phyloP scores from a whole-genome alignment of 2,329 filamentous ascomycete species.

The Huntiella savannae region DNA sequence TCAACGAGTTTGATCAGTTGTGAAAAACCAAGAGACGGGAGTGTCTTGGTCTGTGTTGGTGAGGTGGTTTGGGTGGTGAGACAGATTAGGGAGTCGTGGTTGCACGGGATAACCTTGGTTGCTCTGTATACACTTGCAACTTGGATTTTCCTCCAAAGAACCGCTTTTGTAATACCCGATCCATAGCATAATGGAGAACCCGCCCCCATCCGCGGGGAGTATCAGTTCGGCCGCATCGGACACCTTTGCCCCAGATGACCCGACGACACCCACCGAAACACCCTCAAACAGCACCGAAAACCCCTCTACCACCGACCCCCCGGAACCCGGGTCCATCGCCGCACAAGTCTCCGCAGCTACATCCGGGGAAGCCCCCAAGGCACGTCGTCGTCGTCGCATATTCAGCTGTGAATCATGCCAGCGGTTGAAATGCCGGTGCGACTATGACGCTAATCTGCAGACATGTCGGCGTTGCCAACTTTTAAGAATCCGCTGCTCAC shows the following conservation, averaged over 20 bases:
- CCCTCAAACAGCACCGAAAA: neutral
- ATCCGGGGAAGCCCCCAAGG: constrained; percentile 3
- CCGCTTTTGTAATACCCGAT: too few relatives aligned
- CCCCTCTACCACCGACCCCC: neutral
- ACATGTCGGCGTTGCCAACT: constrained; percentile 10
- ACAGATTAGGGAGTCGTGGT: too few relatives aligned
- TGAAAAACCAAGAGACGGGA: too few relatives aligned
- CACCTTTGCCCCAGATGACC: neutral
- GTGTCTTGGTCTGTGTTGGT: too few relatives aligned
- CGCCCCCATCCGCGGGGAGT: too few relatives aligned
- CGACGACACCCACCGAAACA: neutral
- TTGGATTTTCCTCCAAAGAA: too few relatives aligned
- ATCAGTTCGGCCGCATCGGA: too few relatives aligned
- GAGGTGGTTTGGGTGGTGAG: too few relatives aligned
- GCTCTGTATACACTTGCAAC: too few relatives aligned
- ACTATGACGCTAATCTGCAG: constrained; percentile 9
- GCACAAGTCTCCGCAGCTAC: constrained; percentile 7
- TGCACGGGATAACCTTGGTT: too few relatives aligned
- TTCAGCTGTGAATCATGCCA: constrained; percentile 11
- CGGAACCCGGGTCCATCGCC: constrained; percentile 6
- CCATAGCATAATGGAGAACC: too few relatives aligned
- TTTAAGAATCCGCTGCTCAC: constrained; percentile 10
- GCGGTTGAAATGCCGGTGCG: constrained; percentile 9
- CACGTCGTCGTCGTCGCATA: constrained; percentile 6
- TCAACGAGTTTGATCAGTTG: too few relatives aligned